Evolutionary conservation across 2,329 filamentous ascomycete genomes (phyloP).

Genomic region (Hypoxylon sp.): DNA sequence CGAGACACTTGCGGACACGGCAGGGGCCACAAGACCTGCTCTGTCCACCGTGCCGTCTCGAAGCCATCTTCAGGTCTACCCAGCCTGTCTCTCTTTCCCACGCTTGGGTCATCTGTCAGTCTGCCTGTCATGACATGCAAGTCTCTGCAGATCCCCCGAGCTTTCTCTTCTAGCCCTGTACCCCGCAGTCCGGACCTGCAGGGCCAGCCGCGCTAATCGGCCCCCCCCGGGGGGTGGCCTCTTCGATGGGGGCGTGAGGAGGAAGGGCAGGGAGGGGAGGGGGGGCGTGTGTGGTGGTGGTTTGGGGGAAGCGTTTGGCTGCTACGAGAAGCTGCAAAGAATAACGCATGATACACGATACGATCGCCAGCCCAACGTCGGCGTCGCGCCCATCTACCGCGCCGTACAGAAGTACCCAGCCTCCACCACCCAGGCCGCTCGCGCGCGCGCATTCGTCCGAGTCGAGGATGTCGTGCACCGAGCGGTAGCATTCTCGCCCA

Average conservation of each 20-base stretch:
- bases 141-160: conserved; percentile 32
- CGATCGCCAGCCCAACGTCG: conserved; percentile 21
- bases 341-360: conserved; percentile 27
- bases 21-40: conserved; percentile 13
- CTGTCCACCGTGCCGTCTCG: conserved; percentile 27
- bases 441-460: conserved; percentile 23
- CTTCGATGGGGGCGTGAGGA: conserved; percentile 6
- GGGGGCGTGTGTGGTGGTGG: too few relatives aligned
- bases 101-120: conserved; percentile 22
- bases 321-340: conserved; percentile 23
- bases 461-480: conserved; percentile 26
- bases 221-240: conserved; percentile 4
- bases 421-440: conserved; percentile 1
- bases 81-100: too few relatives aligned
- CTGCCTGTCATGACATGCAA: conserved; percentile 25
- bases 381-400: conserved; percentile 23
- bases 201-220: conserved; percentile 30
- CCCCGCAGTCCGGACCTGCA: conserved; percentile 37
- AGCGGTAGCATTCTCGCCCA: conserved; percentile 14
- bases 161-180: conserved; percentile 27
- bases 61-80: conserved; percentile 23
- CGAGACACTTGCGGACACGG: conserved; percentile 24
- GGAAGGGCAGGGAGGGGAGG: too few relatives aligned
- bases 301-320: too few relatives aligned
- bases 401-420: neutral